These are phyloP conservation scores for Nemania sp. DNA, from an alignment of 2,329 filamentous ascomycete species.

Conservation along the genomic window DNA sequence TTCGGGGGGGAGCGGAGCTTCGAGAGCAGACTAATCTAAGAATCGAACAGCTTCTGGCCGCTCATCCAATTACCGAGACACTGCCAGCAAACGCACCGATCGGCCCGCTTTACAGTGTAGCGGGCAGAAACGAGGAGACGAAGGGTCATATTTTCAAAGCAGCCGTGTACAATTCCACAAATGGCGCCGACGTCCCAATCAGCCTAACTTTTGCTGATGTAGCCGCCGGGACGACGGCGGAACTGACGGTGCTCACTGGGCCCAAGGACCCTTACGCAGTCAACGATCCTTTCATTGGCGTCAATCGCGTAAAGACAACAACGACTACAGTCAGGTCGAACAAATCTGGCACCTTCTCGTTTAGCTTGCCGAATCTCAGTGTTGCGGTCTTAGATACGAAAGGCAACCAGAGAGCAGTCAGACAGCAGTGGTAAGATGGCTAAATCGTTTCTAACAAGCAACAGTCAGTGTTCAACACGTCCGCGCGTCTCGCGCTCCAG, in stretches of 20 bases:
- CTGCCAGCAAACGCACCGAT: slow-evolving; percentile 49
- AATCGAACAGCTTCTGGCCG: slow-evolving; percentile 50
- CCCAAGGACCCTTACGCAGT: slow-evolving; percentile 46
- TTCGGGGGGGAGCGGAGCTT: too few relatives aligned
- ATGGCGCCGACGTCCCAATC: slow-evolving; percentile 48
- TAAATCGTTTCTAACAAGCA: too few relatives aligned
- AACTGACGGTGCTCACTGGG: slow-evolving; percentile 51
- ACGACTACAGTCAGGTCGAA: slow-evolving; percentile 46
- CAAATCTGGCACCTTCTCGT: slow-evolving; percentile 52
- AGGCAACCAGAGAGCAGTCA: slow-evolving; percentile 5
- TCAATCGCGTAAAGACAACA: slow-evolving; percentile 53
- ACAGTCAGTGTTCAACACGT: too few relatives aligned
- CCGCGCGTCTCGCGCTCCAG: too few relatives aligned
- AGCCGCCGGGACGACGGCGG: slow-evolving; percentile 43
- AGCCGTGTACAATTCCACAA: slow-evolving; percentile 56
- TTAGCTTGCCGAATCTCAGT: slow-evolving; percentile 57
- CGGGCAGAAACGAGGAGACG: slow-evolving; percentile 48
- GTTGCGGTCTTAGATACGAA: slow-evolving; percentile 57
- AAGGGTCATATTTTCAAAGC: slow-evolving; percentile 53
- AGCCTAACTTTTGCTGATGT: slow-evolving; percentile 51
- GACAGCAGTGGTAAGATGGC: slow-evolving; percentile 4
- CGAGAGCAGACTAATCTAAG: too few relatives aligned
- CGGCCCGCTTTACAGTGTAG: slow-evolving; percentile 54
- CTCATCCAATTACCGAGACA: slow-evolving; percentile 50
- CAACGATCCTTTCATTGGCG: slow-evolving; percentile 49